A percentile compares a stretch with the other conserved stretches of the same genome.
Evolutionary conservation across 2,329 filamentous ascomycete species (phyloP).

Genomic region (Curvularia eragrostidis): DNA sequence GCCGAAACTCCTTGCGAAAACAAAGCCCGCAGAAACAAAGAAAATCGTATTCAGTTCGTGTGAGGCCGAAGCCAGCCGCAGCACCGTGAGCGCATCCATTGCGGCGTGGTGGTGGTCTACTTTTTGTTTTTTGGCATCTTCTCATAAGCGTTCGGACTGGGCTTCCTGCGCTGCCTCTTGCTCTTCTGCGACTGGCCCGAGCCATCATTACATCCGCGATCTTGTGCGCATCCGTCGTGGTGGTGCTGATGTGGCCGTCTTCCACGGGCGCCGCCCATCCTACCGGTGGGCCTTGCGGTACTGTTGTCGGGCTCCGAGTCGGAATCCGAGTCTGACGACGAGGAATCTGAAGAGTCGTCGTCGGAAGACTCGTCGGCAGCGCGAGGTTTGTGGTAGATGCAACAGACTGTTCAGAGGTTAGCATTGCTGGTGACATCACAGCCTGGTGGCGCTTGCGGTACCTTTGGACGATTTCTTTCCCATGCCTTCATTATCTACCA

Average conservation of each 20-base stretch:
- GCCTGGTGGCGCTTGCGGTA: constrained; percentile 46
- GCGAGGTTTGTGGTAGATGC: constrained; percentile 92
- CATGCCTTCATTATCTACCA: constrained; percentile 93
- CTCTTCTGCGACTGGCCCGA: constrained; percentile 50
- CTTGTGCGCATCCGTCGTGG: constrained; percentile 48
- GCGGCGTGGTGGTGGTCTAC: constrained; percentile 13
- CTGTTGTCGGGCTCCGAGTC: constrained; percentile 62
- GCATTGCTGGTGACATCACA: background rate
- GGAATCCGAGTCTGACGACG: constrained; percentile 61
- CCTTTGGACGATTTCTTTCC: constrained; percentile 95
- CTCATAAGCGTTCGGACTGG: constrained; percentile 84
- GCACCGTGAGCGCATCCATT: constrained; percentile 9
- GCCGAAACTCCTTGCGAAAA: constrained; percentile 22
- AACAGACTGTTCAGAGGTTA: constrained; percentile 73
- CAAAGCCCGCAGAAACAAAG: constrained; percentile 7
- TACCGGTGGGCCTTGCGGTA: constrained; percentile 50
- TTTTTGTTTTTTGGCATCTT: constrained; percentile 67
- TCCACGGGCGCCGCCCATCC: constrained; percentile 32
- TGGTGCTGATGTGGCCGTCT: constrained; percentile 38
- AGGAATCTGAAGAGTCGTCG: constrained; percentile 65
- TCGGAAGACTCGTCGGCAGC: constrained; percentile 74
- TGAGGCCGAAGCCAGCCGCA: constrained; percentile 8
- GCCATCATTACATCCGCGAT: constrained; percentile 50
- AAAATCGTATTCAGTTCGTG: constrained; percentile 19
- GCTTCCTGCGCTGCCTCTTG: constrained; percentile 55